Base-by-base conservation (phyloP, 495 filamentous ascomycete genomes). In the Xylaria curta region DNA sequence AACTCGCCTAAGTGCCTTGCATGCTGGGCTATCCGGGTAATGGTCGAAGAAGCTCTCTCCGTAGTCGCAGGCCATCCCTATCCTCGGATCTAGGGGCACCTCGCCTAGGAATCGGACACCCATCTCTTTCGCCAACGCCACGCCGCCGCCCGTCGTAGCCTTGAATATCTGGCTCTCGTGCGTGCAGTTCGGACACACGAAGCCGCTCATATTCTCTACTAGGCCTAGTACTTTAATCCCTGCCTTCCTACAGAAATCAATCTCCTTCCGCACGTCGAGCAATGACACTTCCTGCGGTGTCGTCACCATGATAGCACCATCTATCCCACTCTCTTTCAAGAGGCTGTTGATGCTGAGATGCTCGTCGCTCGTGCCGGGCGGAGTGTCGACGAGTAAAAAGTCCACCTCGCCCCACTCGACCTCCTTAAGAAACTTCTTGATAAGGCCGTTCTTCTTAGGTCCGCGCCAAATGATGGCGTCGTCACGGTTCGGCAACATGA, bases 181-280 rank as follows among this genome's bases (percentile, higher is more conserved):
- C 46, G 86, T 91, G 80, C 96, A 99, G 49, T 91, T 93, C 4
- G 93, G 93, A 79, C 96, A 99, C 49, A 98, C 94, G 80, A 97
- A 99, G 12, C 94, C 93, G 62, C 89, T 91, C 96, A 99, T 99
- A 79, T 99, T 99, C 85, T 99, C 96, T 49, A 98, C 97, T 17
- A 99, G 82, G 0, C 96, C 97, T 26, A 99, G 76, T 3, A 99
- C 87, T 46, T 84, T 86, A 66, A 99, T 98, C 1, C 93, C 94
- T 5, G 97, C 97, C 81, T 99, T 99, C 65, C 89, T 86, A 80
- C 97, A 98, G 76, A 99, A 99, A 76, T 98, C 94, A 62, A 99
- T 94, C 79, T 98, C 96, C 79, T 97, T 97, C 72, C 96, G 84
- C 36, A 99, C 96, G 79, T 99, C 96, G 61, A 98, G 84, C 67